Evolutionary conservation across 2,329 filamentous ascomycete genomes (phyloP), one percentile per base, ranked within the genome.

Genomic region (Diaporthe citrichinensis): DNA sequence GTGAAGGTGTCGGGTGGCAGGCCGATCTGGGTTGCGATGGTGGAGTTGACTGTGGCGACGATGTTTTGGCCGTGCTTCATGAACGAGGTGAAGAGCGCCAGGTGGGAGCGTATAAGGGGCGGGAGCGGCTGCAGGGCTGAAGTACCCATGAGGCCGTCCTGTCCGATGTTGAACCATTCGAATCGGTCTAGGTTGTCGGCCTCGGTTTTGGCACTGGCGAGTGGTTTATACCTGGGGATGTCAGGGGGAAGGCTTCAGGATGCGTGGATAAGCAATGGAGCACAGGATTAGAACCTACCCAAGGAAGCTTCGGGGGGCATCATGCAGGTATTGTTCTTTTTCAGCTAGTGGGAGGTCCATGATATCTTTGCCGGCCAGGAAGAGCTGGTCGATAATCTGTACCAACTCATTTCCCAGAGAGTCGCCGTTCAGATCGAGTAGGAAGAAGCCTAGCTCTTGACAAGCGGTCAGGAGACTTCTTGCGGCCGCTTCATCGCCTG

Each of bases 121-220:
- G 74, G 78, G 23, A 78, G 78, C 55, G 41, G 68, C 53, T 76
- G 76, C 25, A 78, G 71, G 12, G 77, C 61, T 14, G 73, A 57
- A n/a, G 77, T 79, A 0, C 79, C 81, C 36, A 82, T 75, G 8
- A 83, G 74, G 28, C 81, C 80, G 58, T 84, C 82, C 72, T 82
- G 81, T 44, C 78, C 79, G 17, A 84, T 65, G 67, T 79, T 81
- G 77, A 81, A 83, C 61, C 79, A 78, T 51, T 83, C 80, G 41
- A 79, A 81, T 23, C 79, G 79, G 74, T 82, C 81, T 28, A 79
- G 75, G 71, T 78, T 77, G 34, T 77, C 76, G 6, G 78, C 79
- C 61, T 82, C 80, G 9, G 74, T 78, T 71, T 76, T 79, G 20
- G 71, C 73, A 20, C 72, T 28, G 25, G 76, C 76, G 10, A 72